Conservation (phyloP, 257 asterid species). For the Cinchona pubescens region DNA sequence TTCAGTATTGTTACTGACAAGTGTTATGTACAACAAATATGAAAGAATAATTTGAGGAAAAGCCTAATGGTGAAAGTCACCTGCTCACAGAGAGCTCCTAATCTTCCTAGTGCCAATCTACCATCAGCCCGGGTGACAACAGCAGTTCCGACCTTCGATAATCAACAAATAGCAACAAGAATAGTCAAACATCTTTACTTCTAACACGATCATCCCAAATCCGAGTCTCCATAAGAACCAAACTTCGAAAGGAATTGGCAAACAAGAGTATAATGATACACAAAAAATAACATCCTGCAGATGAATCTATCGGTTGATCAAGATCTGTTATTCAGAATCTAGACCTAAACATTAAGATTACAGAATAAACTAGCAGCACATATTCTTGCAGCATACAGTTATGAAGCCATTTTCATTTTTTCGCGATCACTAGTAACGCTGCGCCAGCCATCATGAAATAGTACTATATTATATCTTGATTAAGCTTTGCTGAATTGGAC, state of each 20-base stretch:
- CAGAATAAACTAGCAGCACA: background rate
- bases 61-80: constrained; percentile 28
- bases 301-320: background rate
- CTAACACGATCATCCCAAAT: background rate
- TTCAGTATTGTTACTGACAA: background rate
- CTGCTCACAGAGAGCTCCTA: constrained; percentile 98
- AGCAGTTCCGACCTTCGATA: constrained; percentile 79
- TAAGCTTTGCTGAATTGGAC: background rate
- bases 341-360: background rate
- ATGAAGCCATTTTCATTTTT: background rate
- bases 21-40: background rate
- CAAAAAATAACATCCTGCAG: background rate
- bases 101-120: constrained; percentile 91
- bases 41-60: background rate
- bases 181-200: background rate
- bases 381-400: background rate
- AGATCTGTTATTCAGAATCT: background rate
- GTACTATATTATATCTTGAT: background rate
- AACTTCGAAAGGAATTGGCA: background rate
- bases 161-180: background rate
- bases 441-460: background rate
- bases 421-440: background rate
- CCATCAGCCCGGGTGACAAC: constrained; percentile 73
- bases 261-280: background rate
- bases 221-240: background rate